phyloP scores from a whole-genome alignment of 306 rosid species.

The Malus sylvestris region DNA sequence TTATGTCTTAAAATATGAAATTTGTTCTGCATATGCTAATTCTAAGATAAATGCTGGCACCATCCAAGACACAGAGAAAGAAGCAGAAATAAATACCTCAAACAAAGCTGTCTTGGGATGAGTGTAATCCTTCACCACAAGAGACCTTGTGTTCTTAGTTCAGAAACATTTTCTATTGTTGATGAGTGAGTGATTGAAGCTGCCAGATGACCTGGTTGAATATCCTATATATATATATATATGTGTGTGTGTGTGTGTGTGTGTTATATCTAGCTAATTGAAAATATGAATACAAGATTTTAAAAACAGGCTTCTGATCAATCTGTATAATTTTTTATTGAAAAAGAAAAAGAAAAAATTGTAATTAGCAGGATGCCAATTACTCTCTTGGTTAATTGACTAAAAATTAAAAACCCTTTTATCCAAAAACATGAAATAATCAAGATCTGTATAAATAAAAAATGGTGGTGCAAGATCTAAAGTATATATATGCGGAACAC shows the following conservation, averaged over 20 bases:
- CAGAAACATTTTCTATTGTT: slow-evolving; percentile 28
- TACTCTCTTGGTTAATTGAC: background rate
- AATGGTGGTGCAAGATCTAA: background rate
- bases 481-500: background rate
- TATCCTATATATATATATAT: slow-evolving; percentile 6
- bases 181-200: slow-evolving; percentile 91
- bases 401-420: background rate
- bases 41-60: background rate
- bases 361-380: background rate
- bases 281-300: background rate
- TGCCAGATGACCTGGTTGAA: slow-evolving; percentile 86
- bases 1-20: background rate
- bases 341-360: background rate
- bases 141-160: background rate
- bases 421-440: background rate
- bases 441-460: slow-evolving; percentile 2
- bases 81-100: slow-evolving; percentile 4
- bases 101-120: background rate
- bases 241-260: background rate
- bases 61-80: background rate
- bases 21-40: background rate
- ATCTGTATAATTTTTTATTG: background rate
- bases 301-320: background rate
- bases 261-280: background rate
- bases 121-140: background rate